Evolutionary conservation across 2,329 filamentous ascomycete species (phyloP).

Genomic region (Paramyrothecium roridum): DNA sequence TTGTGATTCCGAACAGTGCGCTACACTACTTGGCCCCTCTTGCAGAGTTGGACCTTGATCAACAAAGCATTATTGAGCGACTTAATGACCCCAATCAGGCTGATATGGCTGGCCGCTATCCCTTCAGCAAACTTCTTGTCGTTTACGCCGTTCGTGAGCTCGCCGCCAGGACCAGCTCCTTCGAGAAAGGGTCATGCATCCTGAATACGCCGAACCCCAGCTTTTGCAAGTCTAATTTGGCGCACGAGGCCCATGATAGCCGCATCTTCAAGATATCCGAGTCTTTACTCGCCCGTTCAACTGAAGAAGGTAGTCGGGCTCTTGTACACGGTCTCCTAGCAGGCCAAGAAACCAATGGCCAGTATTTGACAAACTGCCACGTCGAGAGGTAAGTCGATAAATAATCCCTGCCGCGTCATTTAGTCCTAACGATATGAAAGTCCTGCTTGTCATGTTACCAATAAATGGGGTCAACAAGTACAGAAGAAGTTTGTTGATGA

Average conservation of each 20-base stretch:
- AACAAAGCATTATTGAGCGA: conserved; percentile 18
- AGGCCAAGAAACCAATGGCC: conserved; percentile 26
- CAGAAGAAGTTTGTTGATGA: conserved; percentile 29
- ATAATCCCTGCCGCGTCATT: background rate
- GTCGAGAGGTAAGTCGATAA: conserved; percentile 15
- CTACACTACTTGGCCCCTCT: conserved; percentile 20
- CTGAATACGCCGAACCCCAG: conserved; percentile 39
- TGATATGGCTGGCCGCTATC: conserved; percentile 24
- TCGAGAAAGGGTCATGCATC: conserved; percentile 14
- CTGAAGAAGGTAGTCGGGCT: conserved; percentile 39
- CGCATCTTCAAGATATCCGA: background rate
- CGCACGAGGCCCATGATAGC: background rate
- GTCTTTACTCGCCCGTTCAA: conserved; percentile 33
- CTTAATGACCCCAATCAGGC: conserved; percentile 23
- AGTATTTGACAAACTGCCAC: conserved; percentile 29
- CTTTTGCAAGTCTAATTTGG: conserved; percentile 32
- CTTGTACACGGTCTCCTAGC: conserved; percentile 24
- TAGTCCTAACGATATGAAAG: conserved; percentile 4
- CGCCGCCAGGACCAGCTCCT: conserved; percentile 7
- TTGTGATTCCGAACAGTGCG: conserved; percentile 16
- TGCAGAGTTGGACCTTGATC: conserved; percentile 13
- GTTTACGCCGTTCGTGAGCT: conserved; percentile 26
- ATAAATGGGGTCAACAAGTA: conserved; percentile 20
- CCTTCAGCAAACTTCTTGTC: conserved; percentile 26
- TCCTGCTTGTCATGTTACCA: conserved; percentile 25